Evolutionary conservation across 2,329 filamentous ascomycete species (phyloP).

Genomic region (Ceratocystis harringtonii): DNA sequence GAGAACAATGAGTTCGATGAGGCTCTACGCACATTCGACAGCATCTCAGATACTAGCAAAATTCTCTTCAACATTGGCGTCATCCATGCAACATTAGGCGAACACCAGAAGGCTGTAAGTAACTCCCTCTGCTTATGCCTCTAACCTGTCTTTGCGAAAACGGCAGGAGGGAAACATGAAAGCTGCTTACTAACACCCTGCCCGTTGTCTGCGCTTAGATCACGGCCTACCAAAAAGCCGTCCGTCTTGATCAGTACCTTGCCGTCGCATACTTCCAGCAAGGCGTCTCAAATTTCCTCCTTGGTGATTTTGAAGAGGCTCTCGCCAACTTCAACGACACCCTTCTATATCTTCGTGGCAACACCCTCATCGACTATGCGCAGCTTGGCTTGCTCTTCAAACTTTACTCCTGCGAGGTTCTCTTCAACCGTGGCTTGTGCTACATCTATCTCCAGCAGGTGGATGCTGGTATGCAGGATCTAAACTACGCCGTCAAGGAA

Average conservation of each 20-base stretch:
- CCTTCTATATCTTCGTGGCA: conserved; percentile 80
- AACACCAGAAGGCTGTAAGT: conserved; percentile 87
- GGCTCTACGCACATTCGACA: conserved; percentile 66
- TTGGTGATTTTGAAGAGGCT: conserved; percentile 94
- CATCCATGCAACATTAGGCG: conserved; percentile 88
- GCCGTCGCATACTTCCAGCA: conserved; percentile 98
- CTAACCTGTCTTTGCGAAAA: neutral
- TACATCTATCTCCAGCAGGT: conserved; percentile 94
- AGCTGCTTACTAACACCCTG: conserved; percentile 18
- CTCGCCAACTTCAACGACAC: conserved; percentile 98
- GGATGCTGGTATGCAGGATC: conserved; percentile 78
- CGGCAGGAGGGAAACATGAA: neutral
- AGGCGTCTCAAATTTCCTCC: conserved; percentile 91
- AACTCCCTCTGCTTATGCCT: neutral
- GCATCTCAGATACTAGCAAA: conserved; percentile 88
- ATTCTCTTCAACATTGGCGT: conserved; percentile 98
- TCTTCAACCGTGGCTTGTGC: conserved; percentile 93
- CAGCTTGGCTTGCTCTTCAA: conserved; percentile 92
- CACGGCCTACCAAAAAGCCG: conserved; percentile 84
- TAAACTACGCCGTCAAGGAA: conserved; percentile 81
- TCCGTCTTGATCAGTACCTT: conserved; percentile 82
- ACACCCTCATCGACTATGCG: conserved; percentile 95
- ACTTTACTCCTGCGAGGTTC: conserved; percentile 88
- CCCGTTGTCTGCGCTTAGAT: conserved; percentile 41
- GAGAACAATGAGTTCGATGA: conserved; percentile 97